A percentile compares a stretch with the other conserved stretches of the same genome.
Evolutionary conservation across 192 early-diverging fungal genomes (phyloP).

Genomic region (Paraglomus brasilianum): DNA sequence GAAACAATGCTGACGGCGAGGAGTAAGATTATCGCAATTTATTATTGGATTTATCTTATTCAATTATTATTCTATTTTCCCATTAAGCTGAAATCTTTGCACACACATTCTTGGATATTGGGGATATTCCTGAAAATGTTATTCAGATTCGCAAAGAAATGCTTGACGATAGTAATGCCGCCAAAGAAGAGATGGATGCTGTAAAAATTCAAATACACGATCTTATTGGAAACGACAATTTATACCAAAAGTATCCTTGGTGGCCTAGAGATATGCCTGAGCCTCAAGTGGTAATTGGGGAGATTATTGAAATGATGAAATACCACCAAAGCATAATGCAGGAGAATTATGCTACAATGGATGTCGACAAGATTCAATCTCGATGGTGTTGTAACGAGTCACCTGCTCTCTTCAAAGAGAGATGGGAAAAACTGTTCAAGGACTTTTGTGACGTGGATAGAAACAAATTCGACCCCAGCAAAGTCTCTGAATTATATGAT

Average conservation of each 20-base stretch:
- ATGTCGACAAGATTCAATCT: constrained; percentile 61
- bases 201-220: constrained; percentile 73
- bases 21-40: too few relatives aligned
- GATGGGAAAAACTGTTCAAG: constrained; percentile 96
- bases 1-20: too few relatives aligned
- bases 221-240: constrained; percentile 43
- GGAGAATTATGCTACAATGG: constrained; percentile 65
- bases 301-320: constrained; percentile 69
- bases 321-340: constrained; percentile 72
- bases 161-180: constrained; percentile 92
- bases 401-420: constrained; percentile 81
- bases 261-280: constrained; percentile 47
- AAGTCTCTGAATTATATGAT: constrained; percentile 92
- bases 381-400: constrained; percentile 92
- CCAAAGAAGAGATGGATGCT: constrained; percentile 89
- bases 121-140: constrained; percentile 57
- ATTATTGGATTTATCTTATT: too few relatives aligned
- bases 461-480: constrained; percentile 73
- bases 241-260: constrained; percentile 27
- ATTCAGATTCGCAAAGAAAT: constrained; percentile 83
- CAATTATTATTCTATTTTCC: constrained; percentile 1
- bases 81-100: constrained; percentile 63
- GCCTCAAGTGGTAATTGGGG: constrained; percentile 53
- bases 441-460: constrained; percentile 68
- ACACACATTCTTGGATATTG: constrained; percentile 59